Percentiles rank a stretch among this genome's conserved stretches.
Conservation (phyloP, 202 grass and related monocot genomes). For the Panicum virgatum region DNA sequence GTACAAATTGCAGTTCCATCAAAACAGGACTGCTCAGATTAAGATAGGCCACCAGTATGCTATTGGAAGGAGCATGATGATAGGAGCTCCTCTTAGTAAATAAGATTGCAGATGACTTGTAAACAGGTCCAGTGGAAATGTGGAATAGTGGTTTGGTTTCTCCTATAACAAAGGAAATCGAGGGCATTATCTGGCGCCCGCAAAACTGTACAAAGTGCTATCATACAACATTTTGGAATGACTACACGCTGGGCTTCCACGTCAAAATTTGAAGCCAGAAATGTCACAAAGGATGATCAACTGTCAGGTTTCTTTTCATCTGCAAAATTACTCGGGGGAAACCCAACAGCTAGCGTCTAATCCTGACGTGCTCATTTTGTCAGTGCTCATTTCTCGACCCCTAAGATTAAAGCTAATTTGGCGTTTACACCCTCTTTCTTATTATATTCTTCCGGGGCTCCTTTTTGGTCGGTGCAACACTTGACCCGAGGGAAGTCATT, state of each 20-base stretch:
- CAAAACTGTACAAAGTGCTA: constrained; percentile 35
- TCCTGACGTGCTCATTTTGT: constrained; percentile 27
- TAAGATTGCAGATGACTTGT: background rate
- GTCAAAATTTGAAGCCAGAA: constrained; percentile 26
- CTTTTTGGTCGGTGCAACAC: constrained; percentile 48
- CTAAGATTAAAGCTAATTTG: constrained; percentile 36
- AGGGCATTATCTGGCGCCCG: background rate
- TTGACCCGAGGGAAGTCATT: constrained; percentile 59
- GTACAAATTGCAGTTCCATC: background rate
- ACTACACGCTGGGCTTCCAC: constrained; percentile 10
- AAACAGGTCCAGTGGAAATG: background rate
- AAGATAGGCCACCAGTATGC: background rate
- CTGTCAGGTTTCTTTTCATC: constrained; percentile 8
- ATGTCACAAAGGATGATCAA: constrained; percentile 24
- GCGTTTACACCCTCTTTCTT: constrained; percentile 66
- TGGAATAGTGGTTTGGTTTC: background rate
- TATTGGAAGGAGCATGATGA: no score
- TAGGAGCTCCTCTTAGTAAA: background rate
- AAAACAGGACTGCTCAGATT: background rate
- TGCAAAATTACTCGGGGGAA: constrained; percentile 33
- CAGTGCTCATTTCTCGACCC: constrained; percentile 11
- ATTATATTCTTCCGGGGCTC: constrained; percentile 70
- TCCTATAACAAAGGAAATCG: background rate
- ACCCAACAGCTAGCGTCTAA: constrained; percentile 25
- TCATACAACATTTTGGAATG: constrained; percentile 31